Conservation (phyloP, 2,329 filamentous ascomycete genomes). For the Xylariaceae sp. region DNA sequence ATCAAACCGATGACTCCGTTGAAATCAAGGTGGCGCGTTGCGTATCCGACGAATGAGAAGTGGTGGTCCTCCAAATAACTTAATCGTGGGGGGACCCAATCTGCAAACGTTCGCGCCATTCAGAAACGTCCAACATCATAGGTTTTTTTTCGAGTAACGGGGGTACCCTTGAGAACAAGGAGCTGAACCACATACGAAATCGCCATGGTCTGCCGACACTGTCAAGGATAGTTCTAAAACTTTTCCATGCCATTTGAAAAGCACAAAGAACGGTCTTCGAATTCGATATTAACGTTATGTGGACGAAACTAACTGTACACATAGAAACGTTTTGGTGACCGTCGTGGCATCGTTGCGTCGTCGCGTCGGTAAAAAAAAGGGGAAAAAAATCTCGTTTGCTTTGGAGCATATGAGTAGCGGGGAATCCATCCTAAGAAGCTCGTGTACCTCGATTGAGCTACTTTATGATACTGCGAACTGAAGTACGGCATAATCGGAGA, state of each 20-base stretch:
- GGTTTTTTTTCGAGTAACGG: neutral
- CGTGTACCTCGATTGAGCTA: neutral
- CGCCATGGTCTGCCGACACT: neutral
- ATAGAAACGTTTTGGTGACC: neutral
- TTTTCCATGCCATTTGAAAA: conserved; percentile 2
- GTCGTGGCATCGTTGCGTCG: neutral
- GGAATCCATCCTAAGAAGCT: conserved; percentile 2
- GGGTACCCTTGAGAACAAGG: neutral
- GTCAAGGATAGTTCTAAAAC: neutral
- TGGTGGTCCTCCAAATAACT: neutral
- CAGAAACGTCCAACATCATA: neutral
- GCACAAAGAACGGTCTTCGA: conserved; percentile 4
- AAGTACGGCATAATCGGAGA: neutral
- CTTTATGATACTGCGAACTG: neutral
- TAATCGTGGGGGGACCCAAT: no score
- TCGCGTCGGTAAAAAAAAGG: neutral
- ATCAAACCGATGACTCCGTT: neutral
- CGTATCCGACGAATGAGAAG: neutral
- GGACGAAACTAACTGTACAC: neutral
- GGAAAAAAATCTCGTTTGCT: neutral
- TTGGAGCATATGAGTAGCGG: conserved; percentile 5
- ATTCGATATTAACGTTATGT: neutral
- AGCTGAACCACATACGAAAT: neutral
- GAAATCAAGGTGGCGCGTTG: neutral
- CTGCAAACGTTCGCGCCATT: neutral